phyloP scores from a whole-genome alignment of 331 rosid species.

The Acacia concinna region DNA sequence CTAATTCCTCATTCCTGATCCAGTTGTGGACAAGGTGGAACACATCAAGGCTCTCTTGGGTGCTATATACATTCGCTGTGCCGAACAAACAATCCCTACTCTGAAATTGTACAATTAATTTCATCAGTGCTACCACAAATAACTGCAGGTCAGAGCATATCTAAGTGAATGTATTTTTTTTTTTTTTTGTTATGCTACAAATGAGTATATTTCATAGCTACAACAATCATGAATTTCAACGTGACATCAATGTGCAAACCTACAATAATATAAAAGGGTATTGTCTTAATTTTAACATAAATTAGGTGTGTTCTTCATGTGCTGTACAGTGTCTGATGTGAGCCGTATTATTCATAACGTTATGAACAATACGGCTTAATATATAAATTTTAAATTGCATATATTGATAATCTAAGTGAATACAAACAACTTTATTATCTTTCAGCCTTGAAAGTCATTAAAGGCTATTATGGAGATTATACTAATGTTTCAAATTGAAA shows the following conservation, averaged over 20 bases:
- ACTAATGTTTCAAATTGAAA: not conserved
- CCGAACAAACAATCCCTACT: conserved; percentile 30
- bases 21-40: conserved; percentile 35
- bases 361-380: not conserved
- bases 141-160: conserved; percentile 8
- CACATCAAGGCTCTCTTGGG: conserved; percentile 36
- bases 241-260: not conserved
- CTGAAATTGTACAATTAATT: conserved; percentile 35
- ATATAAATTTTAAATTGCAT: no score
- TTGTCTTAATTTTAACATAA: not conserved
- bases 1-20: conserved; percentile 43
- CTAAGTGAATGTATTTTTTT: not conserved
- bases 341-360: not conserved
- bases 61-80: conserved; percentile 38
- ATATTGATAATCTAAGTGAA: not conserved
- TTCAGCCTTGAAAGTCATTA: not conserved
- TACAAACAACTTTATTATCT: no score
- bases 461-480: not conserved
- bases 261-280: not conserved
- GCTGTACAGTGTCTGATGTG: not conserved
- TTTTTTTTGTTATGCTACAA: not conserved
- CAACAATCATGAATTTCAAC: not conserved
- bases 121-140: not conserved
- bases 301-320: not conserved
- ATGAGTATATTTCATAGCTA: not conserved